Conservation (phyloP, 2,329 filamentous ascomycete genomes). For the Colletotrichum sp. region DNA sequence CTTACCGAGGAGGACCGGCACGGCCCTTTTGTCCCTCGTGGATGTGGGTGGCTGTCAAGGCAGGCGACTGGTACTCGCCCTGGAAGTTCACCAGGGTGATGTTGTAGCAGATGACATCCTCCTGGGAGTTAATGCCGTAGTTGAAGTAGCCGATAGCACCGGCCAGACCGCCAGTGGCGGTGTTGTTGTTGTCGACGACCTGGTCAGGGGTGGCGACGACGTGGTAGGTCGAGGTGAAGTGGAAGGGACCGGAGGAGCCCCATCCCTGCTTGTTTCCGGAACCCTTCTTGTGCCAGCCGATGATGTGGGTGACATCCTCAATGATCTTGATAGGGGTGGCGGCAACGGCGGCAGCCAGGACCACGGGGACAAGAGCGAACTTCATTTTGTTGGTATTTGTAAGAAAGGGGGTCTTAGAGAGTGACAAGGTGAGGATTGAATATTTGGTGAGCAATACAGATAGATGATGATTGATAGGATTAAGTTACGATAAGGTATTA, state of each 20-base stretch:
- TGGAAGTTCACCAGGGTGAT: slow-evolving; percentile 55
- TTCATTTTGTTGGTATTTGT: background rate
- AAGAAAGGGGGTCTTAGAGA: too few relatives aligned
- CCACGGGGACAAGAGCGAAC: background rate
- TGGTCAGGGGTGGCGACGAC: slow-evolving; percentile 54
- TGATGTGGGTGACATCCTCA: background rate
- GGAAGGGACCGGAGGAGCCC: slow-evolving; percentile 27
- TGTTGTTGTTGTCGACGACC: slow-evolving; percentile 48
- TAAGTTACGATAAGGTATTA: background rate
- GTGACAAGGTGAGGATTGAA: rapidly evolving
- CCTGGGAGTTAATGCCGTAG: slow-evolving; percentile 55
- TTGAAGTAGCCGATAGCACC: slow-evolving; percentile 54
- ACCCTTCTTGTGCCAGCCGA: slow-evolving; percentile 23
- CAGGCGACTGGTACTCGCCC: slow-evolving; percentile 55
- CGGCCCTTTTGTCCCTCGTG: slow-evolving; percentile 51
- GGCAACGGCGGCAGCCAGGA: background rate
- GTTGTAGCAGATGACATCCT: slow-evolving; percentile 51
- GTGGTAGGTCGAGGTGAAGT: slow-evolving; percentile 54
- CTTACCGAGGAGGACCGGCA: slow-evolving; percentile 53
- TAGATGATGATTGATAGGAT: rapidly evolving
- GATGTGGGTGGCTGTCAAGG: slow-evolving; percentile 59
- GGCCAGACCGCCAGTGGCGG: slow-evolving; percentile 42
- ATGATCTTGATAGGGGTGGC: slow-evolving; percentile 1
- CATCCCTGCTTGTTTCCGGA: slow-evolving; percentile 8
- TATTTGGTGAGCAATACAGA: background rate